Percentiles rank a stretch among this genome's conserved stretches.
Evolutionary conservation across 768 basidiomycete species (phyloP).

Genomic region (Tulasnella sp.): DNA sequence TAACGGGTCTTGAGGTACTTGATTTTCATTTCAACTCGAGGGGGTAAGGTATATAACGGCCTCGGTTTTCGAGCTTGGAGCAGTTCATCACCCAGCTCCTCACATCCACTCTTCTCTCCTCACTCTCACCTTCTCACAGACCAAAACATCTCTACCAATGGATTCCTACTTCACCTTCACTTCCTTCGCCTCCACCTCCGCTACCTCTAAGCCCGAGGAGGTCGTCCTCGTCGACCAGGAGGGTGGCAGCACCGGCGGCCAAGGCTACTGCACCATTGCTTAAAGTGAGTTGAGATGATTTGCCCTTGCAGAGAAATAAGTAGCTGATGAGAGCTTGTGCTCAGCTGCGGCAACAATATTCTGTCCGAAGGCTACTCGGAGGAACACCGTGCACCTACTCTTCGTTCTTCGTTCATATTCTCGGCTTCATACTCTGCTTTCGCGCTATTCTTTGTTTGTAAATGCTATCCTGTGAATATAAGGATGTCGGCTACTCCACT

Average conservation of each 20-base stretch:
- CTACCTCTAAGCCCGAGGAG: conserved; percentile 1
- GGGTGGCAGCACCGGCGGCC: background rate
- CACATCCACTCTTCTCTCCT: background rate
- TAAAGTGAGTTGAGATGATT: background rate
- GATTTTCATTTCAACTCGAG: too few species aligned
- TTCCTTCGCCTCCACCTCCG: conserved; percentile 1
- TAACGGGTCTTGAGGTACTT: too few species aligned
- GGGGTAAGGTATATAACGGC: background rate
- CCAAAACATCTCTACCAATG: background rate
- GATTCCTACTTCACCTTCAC: conserved; percentile 6
- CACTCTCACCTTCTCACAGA: background rate
- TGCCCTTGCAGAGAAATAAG: background rate
- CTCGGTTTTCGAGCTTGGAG: background rate
- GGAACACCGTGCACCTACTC: background rate
- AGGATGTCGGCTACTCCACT: too few species aligned
- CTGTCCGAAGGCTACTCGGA: background rate
- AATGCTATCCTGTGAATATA: too few species aligned
- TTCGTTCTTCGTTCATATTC: background rate
- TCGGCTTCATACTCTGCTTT: background rate
- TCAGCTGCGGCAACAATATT: background rate
- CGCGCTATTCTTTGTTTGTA: too few species aligned
- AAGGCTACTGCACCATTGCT: background rate
- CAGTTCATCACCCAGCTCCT: background rate
- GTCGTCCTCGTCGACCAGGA: conserved; percentile 8
- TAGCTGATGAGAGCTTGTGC: background rate